Conservation (phyloP, 768 basidiomycete species). For the Termitomyces sp. region DNA sequence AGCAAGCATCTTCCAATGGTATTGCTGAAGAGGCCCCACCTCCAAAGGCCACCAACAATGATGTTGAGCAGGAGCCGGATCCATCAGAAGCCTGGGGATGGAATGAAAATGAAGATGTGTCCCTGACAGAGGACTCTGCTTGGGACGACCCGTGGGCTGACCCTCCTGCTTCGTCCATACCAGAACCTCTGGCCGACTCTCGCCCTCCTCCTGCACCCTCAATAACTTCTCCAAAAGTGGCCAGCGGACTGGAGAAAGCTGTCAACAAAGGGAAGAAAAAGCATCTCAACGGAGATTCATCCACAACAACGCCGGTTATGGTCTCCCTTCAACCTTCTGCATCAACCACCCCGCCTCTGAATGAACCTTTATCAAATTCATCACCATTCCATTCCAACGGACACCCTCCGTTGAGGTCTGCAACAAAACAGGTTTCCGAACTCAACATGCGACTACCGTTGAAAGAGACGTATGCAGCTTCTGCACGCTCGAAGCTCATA, state of each 20-base stretch:
- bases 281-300: slow-evolving; percentile 23
- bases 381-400: slow-evolving; percentile 4
- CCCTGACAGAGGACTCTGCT: slow-evolving; percentile 34
- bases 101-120: slow-evolving; percentile 49
- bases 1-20: slow-evolving; percentile 10
- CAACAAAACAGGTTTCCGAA: slow-evolving; percentile 21
- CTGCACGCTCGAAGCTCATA: slow-evolving; percentile 48
- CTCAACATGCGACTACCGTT: slow-evolving; percentile 16
- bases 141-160: slow-evolving; percentile 76
- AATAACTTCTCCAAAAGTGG: slow-evolving; percentile 39
- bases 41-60: slow-evolving; percentile 9
- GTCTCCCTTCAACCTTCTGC: slow-evolving; percentile 13
- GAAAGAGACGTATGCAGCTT: slow-evolving; percentile 59
- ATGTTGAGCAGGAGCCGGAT: slow-evolving; percentile 29
- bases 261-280: slow-evolving; percentile 49
- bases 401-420: slow-evolving; percentile 12
- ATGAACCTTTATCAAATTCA: slow-evolving; percentile 6
- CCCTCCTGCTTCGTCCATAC: slow-evolving; percentile 16
- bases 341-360: neutral
- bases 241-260: slow-evolving; percentile 53
- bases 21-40: slow-evolving; percentile 3
- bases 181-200: slow-evolving; percentile 18
- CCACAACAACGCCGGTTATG: slow-evolving; percentile 15
- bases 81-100: slow-evolving; percentile 71
- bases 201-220: slow-evolving; percentile 25